Percentiles rank a stretch among this genome's conserved stretches.
phyloP scores from a whole-genome alignment of 2,329 filamentous ascomycete genomes.

The Trichoderma sp. region DNA sequence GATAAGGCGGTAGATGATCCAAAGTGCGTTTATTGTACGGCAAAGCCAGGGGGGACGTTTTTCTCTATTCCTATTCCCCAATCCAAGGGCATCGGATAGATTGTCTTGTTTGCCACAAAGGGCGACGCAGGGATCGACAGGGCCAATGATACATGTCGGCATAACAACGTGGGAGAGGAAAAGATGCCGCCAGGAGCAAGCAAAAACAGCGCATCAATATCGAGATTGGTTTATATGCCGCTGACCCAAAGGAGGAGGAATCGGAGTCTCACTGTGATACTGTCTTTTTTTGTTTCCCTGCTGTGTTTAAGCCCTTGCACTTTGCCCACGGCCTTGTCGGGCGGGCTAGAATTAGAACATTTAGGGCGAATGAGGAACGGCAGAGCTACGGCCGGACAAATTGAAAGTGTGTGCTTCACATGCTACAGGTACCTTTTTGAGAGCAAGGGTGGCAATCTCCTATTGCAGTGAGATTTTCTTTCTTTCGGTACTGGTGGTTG shows the following conservation, averaged over 20 bases:
- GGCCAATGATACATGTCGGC: constrained; percentile 21
- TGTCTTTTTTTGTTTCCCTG: neutral
- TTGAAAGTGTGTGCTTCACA: neutral
- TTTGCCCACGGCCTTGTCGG: neutral
- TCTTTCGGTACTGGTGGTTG: neutral
- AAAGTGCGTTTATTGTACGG: neutral
- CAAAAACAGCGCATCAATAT: neutral
- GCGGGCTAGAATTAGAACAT: neutral
- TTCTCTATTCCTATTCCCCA: neutral
- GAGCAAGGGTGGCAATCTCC: neutral
- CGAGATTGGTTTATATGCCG: neutral
- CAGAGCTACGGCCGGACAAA: neutral
- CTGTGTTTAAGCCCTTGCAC: neutral
- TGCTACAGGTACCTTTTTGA: neutral
- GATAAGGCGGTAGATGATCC: neutral
- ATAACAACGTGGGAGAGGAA: constrained; percentile 14
- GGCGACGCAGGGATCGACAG: constrained; percentile 17
- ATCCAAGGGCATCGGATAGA: neutral
- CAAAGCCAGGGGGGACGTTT: neutral
- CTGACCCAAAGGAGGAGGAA: neutral
- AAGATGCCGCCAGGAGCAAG: neutral
- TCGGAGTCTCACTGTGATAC: neutral
- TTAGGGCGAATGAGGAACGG: neutral
- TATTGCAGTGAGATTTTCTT: neutral
- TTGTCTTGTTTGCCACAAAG: neutral